Evolutionary conservation across 495 filamentous ascomycete genomes (phyloP), one percentile per base, ranked within the genome.

Genomic region (Usnea hakonensis): DNA sequence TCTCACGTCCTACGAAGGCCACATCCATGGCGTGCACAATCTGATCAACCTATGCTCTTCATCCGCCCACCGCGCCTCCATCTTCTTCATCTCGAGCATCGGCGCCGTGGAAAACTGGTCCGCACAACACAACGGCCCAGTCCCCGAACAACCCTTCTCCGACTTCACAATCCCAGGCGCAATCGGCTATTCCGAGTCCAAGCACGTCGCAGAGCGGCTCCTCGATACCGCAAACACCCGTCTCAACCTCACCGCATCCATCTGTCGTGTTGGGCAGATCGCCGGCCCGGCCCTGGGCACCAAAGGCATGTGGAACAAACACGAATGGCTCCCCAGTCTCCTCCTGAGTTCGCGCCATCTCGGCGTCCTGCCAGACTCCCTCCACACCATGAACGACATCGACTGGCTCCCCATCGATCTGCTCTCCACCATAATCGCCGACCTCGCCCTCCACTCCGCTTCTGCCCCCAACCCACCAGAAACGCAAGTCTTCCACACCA

Each of bases 251-350:
- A 72, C 75, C 7, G 73, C 74, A 1, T 76, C 76, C 2, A 69
- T 85, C 19, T 73, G 78, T 57, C 78, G 85, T 0, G 78, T 85
- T 1, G 83, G 84, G 0, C 83, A 86, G 63, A 77, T 87, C 55
- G 79, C 68, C 2, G 84, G 85, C 0, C 80, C 84, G 0, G 63
- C 68, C 26, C 63, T 68, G n/a, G 13, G 17, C 9, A 60, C 64
- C 1, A 54, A 61, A 7, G 78, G 81, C 2, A 62, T 69, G 19
- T 85, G 81, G 82, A 82, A 80, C 63, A 68, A 63, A 19, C 76
- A 80, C 33, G 81, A 85, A 59, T 84, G 79, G 79, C 67, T 85
- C 1, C 83, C 81, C 0, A 74, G 68, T 19, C 67, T 81, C 54
- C 60, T 83, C 58, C 76, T 73, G 78, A 73, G 28, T 67, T 62